phyloP scores from a whole-genome alignment of 2,329 filamentous ascomycete genomes.

The Ceratocystis eucalypticola region DNA sequence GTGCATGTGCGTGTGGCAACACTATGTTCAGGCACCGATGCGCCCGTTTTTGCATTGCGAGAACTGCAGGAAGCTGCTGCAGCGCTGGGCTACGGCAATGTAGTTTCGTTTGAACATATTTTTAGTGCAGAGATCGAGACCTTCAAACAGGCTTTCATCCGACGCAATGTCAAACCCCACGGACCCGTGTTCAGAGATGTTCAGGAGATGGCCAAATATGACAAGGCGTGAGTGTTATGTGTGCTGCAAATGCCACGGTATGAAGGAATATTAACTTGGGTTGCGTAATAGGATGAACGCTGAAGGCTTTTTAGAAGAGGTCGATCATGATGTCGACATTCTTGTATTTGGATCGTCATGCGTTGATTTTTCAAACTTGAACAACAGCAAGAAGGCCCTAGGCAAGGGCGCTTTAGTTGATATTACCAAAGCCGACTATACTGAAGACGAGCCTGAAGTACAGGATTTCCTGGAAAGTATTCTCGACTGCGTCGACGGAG shows the following conservation, averaged over 20 bases:
- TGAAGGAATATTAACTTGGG: background rate
- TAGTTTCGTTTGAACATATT: constrained; percentile 38
- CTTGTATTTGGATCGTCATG: constrained; percentile 63
- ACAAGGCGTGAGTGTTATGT: constrained; percentile 32
- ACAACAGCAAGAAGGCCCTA: constrained; percentile 34
- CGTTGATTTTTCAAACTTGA: constrained; percentile 58
- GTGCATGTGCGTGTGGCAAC: constrained; percentile 43
- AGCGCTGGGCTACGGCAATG: constrained; percentile 23
- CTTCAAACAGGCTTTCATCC: constrained; percentile 51
- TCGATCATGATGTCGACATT: constrained; percentile 48
- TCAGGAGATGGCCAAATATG: constrained; percentile 35
- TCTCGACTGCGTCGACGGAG: constrained; percentile 40
- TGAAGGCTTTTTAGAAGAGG: constrained; percentile 43
- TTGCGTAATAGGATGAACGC: constrained; percentile 42
- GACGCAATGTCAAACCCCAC: constrained; percentile 41
- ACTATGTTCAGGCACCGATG: constrained; percentile 67
- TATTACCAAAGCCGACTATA: constrained; percentile 28
- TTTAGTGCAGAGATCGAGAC: constrained; percentile 52
- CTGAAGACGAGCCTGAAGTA: background rate
- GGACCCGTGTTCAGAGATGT: constrained; percentile 45
- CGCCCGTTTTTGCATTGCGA: constrained; percentile 52
- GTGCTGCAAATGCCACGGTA: background rate
- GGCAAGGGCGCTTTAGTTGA: constrained; percentile 33
- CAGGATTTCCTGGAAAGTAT: constrained; percentile 38
- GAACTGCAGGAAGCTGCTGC: constrained; percentile 37